Percentiles rank a stretch among this genome's conserved stretches.
phyloP scores from a whole-genome alignment of 257 asterid species.

The Gardenia jasminoides region DNA sequence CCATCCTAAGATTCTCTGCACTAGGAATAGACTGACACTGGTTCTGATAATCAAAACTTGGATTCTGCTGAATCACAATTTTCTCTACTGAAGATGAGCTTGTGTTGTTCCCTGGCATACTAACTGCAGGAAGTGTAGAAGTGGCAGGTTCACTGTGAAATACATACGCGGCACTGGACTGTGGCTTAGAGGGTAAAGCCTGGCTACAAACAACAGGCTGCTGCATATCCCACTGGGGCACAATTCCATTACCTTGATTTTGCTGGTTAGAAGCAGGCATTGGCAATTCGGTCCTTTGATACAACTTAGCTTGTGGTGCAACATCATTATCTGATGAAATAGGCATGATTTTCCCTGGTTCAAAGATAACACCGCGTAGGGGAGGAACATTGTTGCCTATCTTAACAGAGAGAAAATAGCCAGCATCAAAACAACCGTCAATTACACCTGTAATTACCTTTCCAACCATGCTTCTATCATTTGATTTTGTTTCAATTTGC shows the following conservation, averaged over 20 bases:
- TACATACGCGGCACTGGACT: conserved; percentile 19
- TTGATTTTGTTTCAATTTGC: conserved; percentile 12
- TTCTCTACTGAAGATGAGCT: conserved; percentile 32
- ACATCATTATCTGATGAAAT: conserved; percentile 57
- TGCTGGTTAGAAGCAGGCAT: conserved; percentile 27
- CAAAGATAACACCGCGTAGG: conserved; percentile 69
- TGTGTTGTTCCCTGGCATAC: conserved; percentile 24
- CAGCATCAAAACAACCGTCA: conserved; percentile 80
- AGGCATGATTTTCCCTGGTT: conserved; percentile 50
- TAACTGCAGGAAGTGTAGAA: conserved; percentile 10
- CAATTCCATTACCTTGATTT: conserved; percentile 22
- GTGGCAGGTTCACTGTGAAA: conserved; percentile 22
- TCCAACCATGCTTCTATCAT: conserved; percentile 43
- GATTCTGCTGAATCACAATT: conserved; percentile 21
- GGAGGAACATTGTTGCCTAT: conserved; percentile 48
- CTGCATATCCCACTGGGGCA: conserved; percentile 28
- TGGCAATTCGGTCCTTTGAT: conserved; percentile 40
- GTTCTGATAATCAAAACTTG: conserved; percentile 17
- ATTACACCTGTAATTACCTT: conserved; percentile 58
- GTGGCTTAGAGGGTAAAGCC: conserved; percentile 21
- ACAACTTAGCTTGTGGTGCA: conserved; percentile 67
- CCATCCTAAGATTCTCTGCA: conserved; percentile 51
- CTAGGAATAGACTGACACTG: conserved; percentile 27
- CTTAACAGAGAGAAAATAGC: conserved; percentile 58
- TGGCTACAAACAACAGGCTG: conserved; percentile 19